Evolutionary conservation across 2,329 filamentous ascomycete species (phyloP).

Genomic region (Claviceps citrina): DNA sequence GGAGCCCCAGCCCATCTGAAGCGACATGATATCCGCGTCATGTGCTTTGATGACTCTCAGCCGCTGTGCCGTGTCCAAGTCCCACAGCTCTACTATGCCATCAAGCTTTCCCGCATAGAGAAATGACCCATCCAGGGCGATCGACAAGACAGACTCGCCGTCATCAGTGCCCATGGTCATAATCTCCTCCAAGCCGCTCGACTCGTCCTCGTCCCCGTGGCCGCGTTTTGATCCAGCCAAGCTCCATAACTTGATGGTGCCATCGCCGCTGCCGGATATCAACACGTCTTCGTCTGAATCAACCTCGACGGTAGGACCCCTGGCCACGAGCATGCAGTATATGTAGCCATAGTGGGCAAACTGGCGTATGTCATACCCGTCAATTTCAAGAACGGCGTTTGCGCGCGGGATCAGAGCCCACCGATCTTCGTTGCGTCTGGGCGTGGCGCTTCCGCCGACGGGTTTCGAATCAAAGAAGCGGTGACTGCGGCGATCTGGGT

Average conservation of each 20-base stretch:
- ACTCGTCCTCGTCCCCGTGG: constrained; percentile 19
- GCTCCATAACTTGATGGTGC: constrained; percentile 86
- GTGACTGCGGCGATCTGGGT: constrained; percentile 64
- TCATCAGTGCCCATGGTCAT: constrained; percentile 48
- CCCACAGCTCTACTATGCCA: constrained; percentile 89
- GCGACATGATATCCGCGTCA: constrained; percentile 66
- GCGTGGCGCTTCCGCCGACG: constrained; percentile 66
- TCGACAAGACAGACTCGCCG: constrained; percentile 52
- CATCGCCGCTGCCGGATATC: constrained; percentile 84
- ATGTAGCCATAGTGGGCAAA: constrained; percentile 94
- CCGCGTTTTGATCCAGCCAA: constrained; percentile 24
- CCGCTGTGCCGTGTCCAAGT: constrained; percentile 83
- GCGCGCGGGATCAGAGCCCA: constrained; percentile 39
- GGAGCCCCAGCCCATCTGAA: constrained; percentile 72
- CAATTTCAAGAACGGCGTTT: constrained; percentile 57
- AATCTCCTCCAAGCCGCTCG: constrained; percentile 51
- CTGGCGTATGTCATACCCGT: constrained; percentile 62
- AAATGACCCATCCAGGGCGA: constrained; percentile 80
- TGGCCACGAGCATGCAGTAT: constrained; percentile 84
- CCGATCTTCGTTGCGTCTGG: constrained; percentile 48
- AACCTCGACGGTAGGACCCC: constrained; percentile 49
- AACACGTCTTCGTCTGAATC: constrained; percentile 65
- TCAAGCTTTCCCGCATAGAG: constrained; percentile 80
- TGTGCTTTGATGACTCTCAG: constrained; percentile 74
- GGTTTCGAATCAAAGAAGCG: constrained; percentile 87